Evolutionary conservation across 306 rosid species (phyloP).

Genomic region (Cicer yamashitae): DNA sequence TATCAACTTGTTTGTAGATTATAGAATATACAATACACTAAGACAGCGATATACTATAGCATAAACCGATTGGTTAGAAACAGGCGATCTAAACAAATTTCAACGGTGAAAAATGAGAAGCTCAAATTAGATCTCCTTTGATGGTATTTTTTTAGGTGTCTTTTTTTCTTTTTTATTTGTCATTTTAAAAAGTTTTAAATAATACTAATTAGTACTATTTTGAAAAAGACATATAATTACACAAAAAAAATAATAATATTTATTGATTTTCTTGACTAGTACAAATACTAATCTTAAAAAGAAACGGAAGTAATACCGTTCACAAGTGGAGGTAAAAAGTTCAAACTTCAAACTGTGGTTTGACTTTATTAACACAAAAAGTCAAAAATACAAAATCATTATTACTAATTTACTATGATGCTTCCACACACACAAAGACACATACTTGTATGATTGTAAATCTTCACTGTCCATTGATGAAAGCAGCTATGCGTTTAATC

Average conservation of each 20-base stretch:
- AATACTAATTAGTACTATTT: too few relatives aligned
- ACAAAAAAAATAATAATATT: too few relatives aligned
- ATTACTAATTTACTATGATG: too few relatives aligned
- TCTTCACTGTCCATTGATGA: constrained; percentile 45
- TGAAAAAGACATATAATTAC: too few relatives aligned
- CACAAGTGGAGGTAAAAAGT: neutral
- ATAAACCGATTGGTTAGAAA: constrained; percentile 14
- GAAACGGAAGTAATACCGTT: too few relatives aligned
- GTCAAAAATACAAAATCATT: too few relatives aligned
- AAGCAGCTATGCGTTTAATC: constrained; percentile 56
- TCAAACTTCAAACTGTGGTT: neutral
- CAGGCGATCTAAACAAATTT: neutral
- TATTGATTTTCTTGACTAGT: too few relatives aligned
- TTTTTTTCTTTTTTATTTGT: too few relatives aligned
- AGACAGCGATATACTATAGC: neutral
- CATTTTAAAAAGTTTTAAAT: too few relatives aligned
- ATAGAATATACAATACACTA: neutral
- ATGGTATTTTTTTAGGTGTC: too few relatives aligned
- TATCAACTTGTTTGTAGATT: neutral
- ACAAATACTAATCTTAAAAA: too few relatives aligned
- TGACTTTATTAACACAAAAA: neutral
- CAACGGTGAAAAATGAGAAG: neutral
- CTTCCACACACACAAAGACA: too few relatives aligned
- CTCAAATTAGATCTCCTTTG: neutral
- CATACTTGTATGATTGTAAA: neutral